Conservation (phyloP, 192 early-diverging fungal species). For the Coemansia sp. region DNA sequence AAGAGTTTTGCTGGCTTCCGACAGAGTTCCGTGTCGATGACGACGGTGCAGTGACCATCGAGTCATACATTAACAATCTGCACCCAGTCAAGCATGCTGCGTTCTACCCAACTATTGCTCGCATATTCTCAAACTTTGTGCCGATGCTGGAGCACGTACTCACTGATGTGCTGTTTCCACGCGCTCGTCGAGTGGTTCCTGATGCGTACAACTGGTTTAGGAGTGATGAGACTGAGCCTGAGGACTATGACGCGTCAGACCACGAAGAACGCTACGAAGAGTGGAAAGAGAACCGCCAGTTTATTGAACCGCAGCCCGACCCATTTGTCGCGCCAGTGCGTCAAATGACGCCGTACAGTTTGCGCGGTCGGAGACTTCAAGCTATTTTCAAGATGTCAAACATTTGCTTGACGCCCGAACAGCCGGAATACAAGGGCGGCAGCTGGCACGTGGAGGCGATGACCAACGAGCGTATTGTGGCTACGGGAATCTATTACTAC, state of each 20-base stretch:
- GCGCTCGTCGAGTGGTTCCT: neutral
- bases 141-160: constrained; percentile 65
- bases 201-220: constrained; percentile 30
- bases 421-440: constrained; percentile 57
- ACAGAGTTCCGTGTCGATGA: constrained; percentile 59
- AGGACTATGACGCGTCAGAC: constrained; percentile 18
- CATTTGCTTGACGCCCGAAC: constrained; percentile 68
- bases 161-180: constrained; percentile 28
- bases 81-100: constrained; percentile 56
- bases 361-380: constrained; percentile 54
- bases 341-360: constrained; percentile 19
- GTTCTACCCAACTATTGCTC: constrained; percentile 57
- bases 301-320: constrained; percentile 42
- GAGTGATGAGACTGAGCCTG: constrained; percentile 9
- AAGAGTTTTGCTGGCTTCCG: constrained; percentile 61
- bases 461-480: constrained; percentile 68
- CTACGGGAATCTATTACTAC: constrained; percentile 76
- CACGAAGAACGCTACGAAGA: constrained; percentile 11
- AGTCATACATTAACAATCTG: constrained; percentile 77
- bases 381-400: constrained; percentile 74
- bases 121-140: constrained; percentile 58
- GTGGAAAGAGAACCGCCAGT: constrained; percentile 20
- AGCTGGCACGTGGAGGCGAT: constrained; percentile 72
- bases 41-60: constrained; percentile 48
- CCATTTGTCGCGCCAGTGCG: constrained; percentile 38